Percentiles rank a stretch among this genome's conserved stretches.
Conservation (phyloP, 1,139 yeast species). For the Blastobotrys proliferans region DNA sequence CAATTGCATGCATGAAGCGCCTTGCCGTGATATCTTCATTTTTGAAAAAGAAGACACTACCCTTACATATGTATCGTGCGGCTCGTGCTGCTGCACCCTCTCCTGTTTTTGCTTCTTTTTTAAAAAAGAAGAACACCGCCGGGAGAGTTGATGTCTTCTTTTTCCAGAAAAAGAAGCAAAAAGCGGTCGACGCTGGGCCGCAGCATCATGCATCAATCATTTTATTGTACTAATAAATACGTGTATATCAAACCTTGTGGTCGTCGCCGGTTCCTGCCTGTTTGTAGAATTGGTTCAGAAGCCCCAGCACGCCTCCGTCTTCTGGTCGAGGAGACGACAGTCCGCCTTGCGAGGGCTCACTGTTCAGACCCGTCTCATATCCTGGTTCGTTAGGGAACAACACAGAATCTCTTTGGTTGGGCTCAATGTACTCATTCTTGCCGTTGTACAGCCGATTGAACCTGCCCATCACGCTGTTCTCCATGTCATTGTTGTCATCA, state of each 20-base stretch:
- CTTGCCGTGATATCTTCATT: not conserved
- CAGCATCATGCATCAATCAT: too few relatives aligned
- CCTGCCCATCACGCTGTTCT: constrained; percentile 30
- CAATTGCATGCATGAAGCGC: too few relatives aligned
- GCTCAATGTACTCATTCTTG: not conserved
- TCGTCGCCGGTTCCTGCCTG: constrained; percentile 23
- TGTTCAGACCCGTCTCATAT: constrained; percentile 2
- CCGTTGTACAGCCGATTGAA: constrained; percentile 21
- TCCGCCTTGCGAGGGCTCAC: not conserved
- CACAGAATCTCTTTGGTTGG: not conserved
- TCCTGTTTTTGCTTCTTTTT: too few relatives aligned
- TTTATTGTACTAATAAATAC: not conserved
- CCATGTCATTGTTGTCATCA: constrained; percentile 20
- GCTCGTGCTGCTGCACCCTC: too few relatives aligned
- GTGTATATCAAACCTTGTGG: constrained; percentile 10
- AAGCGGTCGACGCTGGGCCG: too few relatives aligned
- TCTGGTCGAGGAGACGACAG: constrained; percentile 3
- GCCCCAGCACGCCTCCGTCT: constrained; percentile 67
- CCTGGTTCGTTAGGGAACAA: constrained; percentile 2
- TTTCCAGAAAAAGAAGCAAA: too few relatives aligned
- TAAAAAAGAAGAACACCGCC: too few relatives aligned
- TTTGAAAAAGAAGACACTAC: too few relatives aligned
- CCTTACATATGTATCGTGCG: too few relatives aligned
- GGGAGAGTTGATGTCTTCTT: too few relatives aligned
- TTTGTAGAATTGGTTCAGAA: constrained; percentile 77